Evolutionary conservation across 1,139 yeast genomes (phyloP).

Genomic region (Magnusiomyces clavatus): DNA sequence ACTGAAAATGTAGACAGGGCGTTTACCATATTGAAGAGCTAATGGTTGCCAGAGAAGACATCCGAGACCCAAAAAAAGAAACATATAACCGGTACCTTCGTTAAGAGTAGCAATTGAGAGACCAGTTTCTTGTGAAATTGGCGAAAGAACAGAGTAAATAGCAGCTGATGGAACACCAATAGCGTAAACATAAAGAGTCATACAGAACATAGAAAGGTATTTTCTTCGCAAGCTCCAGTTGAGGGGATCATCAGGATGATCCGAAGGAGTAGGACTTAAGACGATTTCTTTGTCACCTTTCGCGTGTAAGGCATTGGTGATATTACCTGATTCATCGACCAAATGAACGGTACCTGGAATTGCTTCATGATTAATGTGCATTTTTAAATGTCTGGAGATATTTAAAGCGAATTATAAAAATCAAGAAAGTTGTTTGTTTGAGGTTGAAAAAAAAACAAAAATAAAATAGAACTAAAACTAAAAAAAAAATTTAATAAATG

Average conservation of each 20-base stretch:
- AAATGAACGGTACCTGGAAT: constrained; percentile 59
- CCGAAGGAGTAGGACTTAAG: constrained; percentile 40
- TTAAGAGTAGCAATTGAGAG: constrained; percentile 38
- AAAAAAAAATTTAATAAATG: too few relatives aligned
- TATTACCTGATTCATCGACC: constrained; percentile 41
- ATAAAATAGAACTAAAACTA: too few relatives aligned
- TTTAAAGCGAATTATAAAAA: too few relatives aligned
- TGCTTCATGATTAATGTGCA: constrained; percentile 31
- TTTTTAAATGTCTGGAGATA: too few relatives aligned
- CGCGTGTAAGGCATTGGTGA: constrained; percentile 22
- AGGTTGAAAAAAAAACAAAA: too few relatives aligned
- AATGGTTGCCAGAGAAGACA: constrained; percentile 44
- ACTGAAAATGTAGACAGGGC: constrained; percentile 42
- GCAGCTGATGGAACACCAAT: constrained; percentile 44
- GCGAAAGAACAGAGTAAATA: constrained; percentile 39
- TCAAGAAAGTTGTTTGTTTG: too few relatives aligned
- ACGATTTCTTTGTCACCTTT: constrained; percentile 32
- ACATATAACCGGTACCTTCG: constrained; percentile 46
- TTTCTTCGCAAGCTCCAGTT: constrained; percentile 39
- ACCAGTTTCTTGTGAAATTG: constrained; percentile 37
- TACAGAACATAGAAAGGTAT: constrained; percentile 32
- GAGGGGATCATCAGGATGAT: constrained; percentile 43
- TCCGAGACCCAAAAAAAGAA: constrained; percentile 42
- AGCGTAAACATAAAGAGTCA: constrained; percentile 35
- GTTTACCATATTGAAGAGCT: constrained; percentile 46